A percentile compares a stretch with the other conserved stretches of the same genome.
These are phyloP conservation scores for Monilinia vaccinii-corymbosi DNA, from an alignment of 2,329 filamentous ascomycete species.

Conservation along the genomic window DNA sequence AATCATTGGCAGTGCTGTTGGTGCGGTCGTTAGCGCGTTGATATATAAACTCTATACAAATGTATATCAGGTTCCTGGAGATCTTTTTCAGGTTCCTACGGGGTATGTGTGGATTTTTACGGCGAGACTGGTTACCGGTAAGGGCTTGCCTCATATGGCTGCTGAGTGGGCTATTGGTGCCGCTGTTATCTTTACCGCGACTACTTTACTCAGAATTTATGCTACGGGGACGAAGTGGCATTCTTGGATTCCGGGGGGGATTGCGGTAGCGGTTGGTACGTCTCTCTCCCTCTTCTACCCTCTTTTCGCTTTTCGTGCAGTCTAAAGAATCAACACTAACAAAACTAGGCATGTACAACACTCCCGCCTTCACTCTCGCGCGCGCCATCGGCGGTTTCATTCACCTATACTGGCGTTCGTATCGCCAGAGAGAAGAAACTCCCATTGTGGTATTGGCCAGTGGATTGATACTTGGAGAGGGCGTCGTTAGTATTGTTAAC, in stretches of 20 bases:
- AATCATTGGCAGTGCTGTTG: slow-evolving; percentile 78
- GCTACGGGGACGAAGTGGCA: slow-evolving; percentile 51
- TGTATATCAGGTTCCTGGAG: slow-evolving; percentile 81
- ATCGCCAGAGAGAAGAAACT: slow-evolving; percentile 50
- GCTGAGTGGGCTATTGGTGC: slow-evolving; percentile 68
- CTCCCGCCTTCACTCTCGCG: slow-evolving; percentile 89
- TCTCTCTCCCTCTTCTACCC: slow-evolving; percentile 15
- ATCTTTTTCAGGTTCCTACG: slow-evolving; percentile 87
- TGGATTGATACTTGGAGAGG: slow-evolving; percentile 87
- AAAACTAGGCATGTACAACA: slow-evolving; percentile 80
- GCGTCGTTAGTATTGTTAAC: slow-evolving; percentile 86
- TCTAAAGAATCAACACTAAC: background rate
- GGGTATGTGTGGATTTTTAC: slow-evolving; percentile 98
- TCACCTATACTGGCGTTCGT: slow-evolving; percentile 67
- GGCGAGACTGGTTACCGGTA: slow-evolving; percentile 80
- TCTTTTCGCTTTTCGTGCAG: background rate
- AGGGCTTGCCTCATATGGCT: slow-evolving; percentile 78
- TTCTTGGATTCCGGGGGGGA: slow-evolving; percentile 76
- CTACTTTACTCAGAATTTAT: slow-evolving; percentile 62
- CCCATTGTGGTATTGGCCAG: slow-evolving; percentile 81
- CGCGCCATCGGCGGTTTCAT: slow-evolving; percentile 70
- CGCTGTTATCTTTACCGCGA: slow-evolving; percentile 62
- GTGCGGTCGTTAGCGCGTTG: slow-evolving; percentile 75
- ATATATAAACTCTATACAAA: slow-evolving; percentile 86
- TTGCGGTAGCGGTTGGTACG: slow-evolving; percentile 85